These are phyloP conservation scores for Tuber melanosporum DNA, from an alignment of 495 filamentous ascomycete species.

Conservation along the genomic window DNA sequence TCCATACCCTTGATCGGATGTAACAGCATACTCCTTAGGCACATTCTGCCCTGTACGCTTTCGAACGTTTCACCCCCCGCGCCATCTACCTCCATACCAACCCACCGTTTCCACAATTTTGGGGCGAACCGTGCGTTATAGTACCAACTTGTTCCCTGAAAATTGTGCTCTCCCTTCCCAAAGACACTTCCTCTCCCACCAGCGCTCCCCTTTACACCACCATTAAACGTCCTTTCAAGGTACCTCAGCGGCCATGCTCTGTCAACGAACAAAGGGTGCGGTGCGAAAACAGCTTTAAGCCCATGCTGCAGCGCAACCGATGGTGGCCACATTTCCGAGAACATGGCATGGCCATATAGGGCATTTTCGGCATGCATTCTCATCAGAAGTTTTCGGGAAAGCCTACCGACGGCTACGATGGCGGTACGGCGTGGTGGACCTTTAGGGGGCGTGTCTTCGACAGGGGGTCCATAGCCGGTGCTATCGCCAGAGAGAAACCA, in stretches of 20 bases:
- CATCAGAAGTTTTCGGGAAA: conserved; percentile 71
- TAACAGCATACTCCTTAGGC: conserved; percentile 81
- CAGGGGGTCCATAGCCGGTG: conserved; percentile 60
- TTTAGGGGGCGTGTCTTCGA: conserved; percentile 41
- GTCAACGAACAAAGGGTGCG: conserved; percentile 87
- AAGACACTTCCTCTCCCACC: conserved; percentile 43
- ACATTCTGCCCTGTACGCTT: conserved; percentile 78
- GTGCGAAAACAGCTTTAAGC: conserved; percentile 87
- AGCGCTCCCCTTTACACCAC: conserved; percentile 70
- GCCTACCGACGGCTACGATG: conserved; percentile 77
- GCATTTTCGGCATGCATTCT: conserved; percentile 88
- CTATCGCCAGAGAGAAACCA: conserved; percentile 85
- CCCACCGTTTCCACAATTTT: conserved; percentile 80
- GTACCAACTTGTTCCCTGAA: conserved; percentile 84
- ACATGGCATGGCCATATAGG: conserved; percentile 76
- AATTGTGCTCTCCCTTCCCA: conserved; percentile 69
- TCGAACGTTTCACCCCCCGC: conserved; percentile 74
- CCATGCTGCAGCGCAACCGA: conserved; percentile 85
- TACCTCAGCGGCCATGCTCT: conserved; percentile 77
- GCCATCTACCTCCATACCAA: conserved; percentile 80
- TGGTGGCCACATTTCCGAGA: conserved; percentile 93
- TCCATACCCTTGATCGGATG: conserved; percentile 75
- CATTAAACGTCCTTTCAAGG: conserved; percentile 77
- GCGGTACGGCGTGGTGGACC: conserved; percentile 73
- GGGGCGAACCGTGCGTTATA: conserved; percentile 81